These are phyloP conservation scores for Cladochytrium replicatum DNA, from an alignment of 192 early-diverging fungal species.

Conservation along the genomic window DNA sequence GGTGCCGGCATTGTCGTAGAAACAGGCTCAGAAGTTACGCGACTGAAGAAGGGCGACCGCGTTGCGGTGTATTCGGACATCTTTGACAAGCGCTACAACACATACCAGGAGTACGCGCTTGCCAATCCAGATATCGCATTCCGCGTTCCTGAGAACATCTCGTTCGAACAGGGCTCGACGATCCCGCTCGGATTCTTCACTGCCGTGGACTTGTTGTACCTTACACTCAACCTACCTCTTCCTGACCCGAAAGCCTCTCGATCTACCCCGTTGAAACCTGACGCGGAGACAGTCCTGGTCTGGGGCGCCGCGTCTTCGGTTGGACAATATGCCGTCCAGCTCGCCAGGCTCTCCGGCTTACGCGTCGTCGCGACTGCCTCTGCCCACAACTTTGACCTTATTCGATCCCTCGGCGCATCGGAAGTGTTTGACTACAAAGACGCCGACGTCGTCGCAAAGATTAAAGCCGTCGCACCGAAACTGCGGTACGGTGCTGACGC, in stretches of 20 bases:
- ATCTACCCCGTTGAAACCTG: neutral
- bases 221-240: conserved; percentile 11
- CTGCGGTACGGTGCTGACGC: conserved; percentile 13
- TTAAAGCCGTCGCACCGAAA: conserved; percentile 7
- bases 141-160: conserved; percentile 11
- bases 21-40: conserved; percentile 11
- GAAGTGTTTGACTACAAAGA: conserved; percentile 20
- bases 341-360: conserved; percentile 13
- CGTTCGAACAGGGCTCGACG: conserved; percentile 19
- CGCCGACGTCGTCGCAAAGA: conserved; percentile 10
- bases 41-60: conserved; percentile 13
- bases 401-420: conserved; percentile 15
- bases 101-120: conserved; percentile 12
- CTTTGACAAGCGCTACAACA: conserved; percentile 1
- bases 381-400: conserved; percentile 6
- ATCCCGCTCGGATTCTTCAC: conserved; percentile 17
- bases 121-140: conserved; percentile 3
- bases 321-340: conserved; percentile 31
- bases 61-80: conserved; percentile 12
- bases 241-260: conserved; percentile 3
- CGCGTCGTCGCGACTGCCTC: conserved; percentile 19
- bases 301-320: conserved; percentile 21
- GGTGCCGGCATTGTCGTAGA: conserved; percentile 17
- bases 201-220: conserved; percentile 14
- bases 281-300: conserved; percentile 22